phyloP scores from a whole-genome alignment of 2,329 filamentous ascomycete genomes.

The Aspergillus floridensis region DNA sequence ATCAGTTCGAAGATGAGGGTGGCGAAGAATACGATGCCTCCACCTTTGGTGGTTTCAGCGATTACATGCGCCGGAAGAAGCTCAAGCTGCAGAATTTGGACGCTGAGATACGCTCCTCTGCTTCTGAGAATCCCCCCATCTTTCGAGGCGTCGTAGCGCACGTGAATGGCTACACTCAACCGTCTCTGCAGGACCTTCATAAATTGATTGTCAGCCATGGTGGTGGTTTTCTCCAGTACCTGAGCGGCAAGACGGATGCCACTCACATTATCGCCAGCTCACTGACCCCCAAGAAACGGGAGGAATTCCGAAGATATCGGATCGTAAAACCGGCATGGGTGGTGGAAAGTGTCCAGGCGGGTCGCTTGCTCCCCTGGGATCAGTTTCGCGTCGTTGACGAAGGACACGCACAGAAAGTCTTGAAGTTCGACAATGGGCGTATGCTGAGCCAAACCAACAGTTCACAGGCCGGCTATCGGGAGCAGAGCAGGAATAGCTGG shows the following conservation, averaged over 20 bases:
- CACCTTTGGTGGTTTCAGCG: slow-evolving; percentile 80
- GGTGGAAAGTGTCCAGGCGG: slow-evolving; percentile 79
- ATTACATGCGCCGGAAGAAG: slow-evolving; percentile 95
- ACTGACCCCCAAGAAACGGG: slow-evolving; percentile 85
- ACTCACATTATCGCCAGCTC: slow-evolving; percentile 94
- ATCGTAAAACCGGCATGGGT: slow-evolving; percentile 96
- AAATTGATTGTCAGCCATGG: slow-evolving; percentile 85
- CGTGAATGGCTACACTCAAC: slow-evolving; percentile 94
- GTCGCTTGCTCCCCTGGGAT: slow-evolving; percentile 80
- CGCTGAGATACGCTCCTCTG: slow-evolving; percentile 69
- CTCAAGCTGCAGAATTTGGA: slow-evolving; percentile 96
- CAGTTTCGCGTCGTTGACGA: slow-evolving; percentile 82
- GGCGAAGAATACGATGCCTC: slow-evolving; percentile 91
- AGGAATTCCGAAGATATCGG: slow-evolving; percentile 82
- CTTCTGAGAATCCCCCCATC: slow-evolving; percentile 71
- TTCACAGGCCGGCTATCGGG: slow-evolving; percentile 65
- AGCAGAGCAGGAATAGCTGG: slow-evolving; percentile 79
- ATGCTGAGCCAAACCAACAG: slow-evolving; percentile 65
- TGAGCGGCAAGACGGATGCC: slow-evolving; percentile 90
- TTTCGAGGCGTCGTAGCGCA: slow-evolving; percentile 90
- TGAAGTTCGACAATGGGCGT: slow-evolving; percentile 63
- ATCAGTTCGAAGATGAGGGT: slow-evolving; percentile 74
- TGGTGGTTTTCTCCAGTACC: slow-evolving; percentile 90
- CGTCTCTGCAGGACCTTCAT: slow-evolving; percentile 84
- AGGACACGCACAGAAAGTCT: slow-evolving; percentile 74